Base-by-base conservation (phyloP, 768 basidiomycete species). In the Amyloporia xantha region DNA sequence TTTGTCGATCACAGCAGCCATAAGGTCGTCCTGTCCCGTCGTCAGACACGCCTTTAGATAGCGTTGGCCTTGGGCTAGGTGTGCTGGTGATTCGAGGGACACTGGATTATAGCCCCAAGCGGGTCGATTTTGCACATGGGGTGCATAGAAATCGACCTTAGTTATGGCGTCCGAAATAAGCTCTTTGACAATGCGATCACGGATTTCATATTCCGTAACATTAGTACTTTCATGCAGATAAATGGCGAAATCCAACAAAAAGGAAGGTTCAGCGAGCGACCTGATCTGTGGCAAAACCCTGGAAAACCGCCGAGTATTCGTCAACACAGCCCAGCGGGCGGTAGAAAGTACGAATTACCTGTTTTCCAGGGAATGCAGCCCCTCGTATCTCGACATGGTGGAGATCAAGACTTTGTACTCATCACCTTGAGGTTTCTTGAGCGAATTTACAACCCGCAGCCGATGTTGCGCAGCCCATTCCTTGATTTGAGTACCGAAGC, bases 241-340 rank as follows among this genome's bases (percentile, higher is more conserved):
- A 2, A 17, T 21, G 5, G 30, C 50, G n/a, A 41, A 41, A 15
- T 41, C 24, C 1, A 46, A 9, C 28, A 51, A 24, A 20, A 39
- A 28, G 2, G 11, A 5, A 3, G 26, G 23, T 27, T 38, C 40
- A 10, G 44, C 30, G 6, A 25, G 23, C 1, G 20, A 2, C 30
- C 42, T 47, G 27, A 47, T 46, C 23, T 41, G 39, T 17, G 50
- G 50, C 2, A 46, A 38, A 17, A 51, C 17, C 12, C 50, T 51
- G 19, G 12, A 5, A 15, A 10, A 5, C n/a, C n/a, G n/a, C n/a
- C n/a, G n/a, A n/a, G n/a, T n/a, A n/a, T n/a, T n/a, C n/a, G n/a
- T n/a, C n/a, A n/a, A n/a, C n/a, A n/a, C n/a, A n/a, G n/a, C n/a
- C n/a, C n/a, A n/a, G n/a, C n/a, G n/a, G n/a, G n/a, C n/a, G n/a